Evolutionary conservation across 73 alveolate genomes (phyloP), one percentile per base, ranked within the genome.

Genomic region (Paramecium sonneborni): DNA sequence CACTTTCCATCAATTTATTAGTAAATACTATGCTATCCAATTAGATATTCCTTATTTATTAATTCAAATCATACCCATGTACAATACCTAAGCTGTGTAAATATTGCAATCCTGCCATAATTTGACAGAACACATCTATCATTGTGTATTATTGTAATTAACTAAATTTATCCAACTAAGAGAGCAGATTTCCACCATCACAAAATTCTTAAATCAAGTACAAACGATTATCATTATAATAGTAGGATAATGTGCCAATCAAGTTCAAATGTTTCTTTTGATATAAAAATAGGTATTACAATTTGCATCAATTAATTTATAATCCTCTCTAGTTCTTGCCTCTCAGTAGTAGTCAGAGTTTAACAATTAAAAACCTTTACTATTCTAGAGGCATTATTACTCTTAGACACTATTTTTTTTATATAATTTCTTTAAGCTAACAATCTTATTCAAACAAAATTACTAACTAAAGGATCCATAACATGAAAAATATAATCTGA

Each of bases 41-140:
- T 26, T 39, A 35, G 11, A 79, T 20, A 20, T 79, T 39, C 14
- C 86, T 70, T 14, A 70, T 0, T 32, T 52, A 14, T 30, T 9
- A 69, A 70, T 28, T 28, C 10, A 2, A 37, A 70, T 70, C 20
- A 72, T 72, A 72, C 86, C 90, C 76, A 79, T 79, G 76, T 11
- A 79, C 44, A 5, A 43, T 11, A 9, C 90, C 90, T 18, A 18
- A 20, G 15, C 41, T 46, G 24, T 79, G 90, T 43, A 43, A 24
- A 26, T 79, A 79, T 43, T 79, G 9, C n/a, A 79, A 28, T 23
- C 90, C 90, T 37, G 90, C 90, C 41, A 79, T 46, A 20, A 79
- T 46, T 46, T 79, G 5, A 38, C 23, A 43, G 32, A 79, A 79
- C 41, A 46, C 14, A 10, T 79, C 69, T 9, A 41, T 46, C 74